A percentile compares a stretch with the other conserved stretches of the same genome.
Evolutionary conservation across 441 rosid genomes (phyloP).

Genomic region (Macaranga tanarius): DNA sequence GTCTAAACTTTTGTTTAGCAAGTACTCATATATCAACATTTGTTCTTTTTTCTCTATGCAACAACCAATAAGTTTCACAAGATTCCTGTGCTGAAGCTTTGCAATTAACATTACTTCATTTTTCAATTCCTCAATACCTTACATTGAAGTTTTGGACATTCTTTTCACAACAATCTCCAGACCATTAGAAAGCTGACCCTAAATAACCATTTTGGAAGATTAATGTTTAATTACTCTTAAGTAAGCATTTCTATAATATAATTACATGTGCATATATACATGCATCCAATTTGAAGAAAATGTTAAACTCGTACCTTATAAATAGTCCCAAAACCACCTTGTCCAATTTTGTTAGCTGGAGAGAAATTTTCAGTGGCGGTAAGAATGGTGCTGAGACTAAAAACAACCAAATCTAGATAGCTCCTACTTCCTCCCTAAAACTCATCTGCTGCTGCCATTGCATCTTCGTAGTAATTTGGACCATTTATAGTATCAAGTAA

Average conservation of each 20-base stretch:
- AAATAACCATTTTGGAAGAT: slow-evolving; percentile 3
- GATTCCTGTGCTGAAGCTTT: slow-evolving; percentile 64
- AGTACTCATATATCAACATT: slow-evolving; percentile 56
- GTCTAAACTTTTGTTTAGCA: slow-evolving; percentile 63
- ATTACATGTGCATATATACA: too few relatives aligned
- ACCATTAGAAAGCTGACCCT: slow-evolving; percentile 49
- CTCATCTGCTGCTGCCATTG: not conserved
- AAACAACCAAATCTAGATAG: not conserved
- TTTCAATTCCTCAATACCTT: slow-evolving; percentile 40
- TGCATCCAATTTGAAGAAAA: not conserved
- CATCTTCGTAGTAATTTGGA: not conserved
- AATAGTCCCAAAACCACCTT: slow-evolving; percentile 42
- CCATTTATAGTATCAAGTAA: not conserved
- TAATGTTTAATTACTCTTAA: not conserved
- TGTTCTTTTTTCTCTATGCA: slow-evolving; percentile 55
- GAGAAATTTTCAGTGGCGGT: slow-evolving; percentile 28
- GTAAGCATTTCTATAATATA: too few relatives aligned
- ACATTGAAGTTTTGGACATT: slow-evolving; percentile 45
- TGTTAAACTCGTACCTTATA: slow-evolving; percentile 22
- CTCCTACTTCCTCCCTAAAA: not conserved
- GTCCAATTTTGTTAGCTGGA: slow-evolving; percentile 28
- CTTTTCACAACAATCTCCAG: slow-evolving; percentile 59
- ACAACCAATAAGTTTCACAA: slow-evolving; percentile 54
- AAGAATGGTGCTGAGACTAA: slow-evolving; percentile 5
- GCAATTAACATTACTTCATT: slow-evolving; percentile 49